Evolutionary conservation across 2,329 filamentous ascomycete species (phyloP), one percentile per base, ranked within the genome.

Genomic region (Pseudogymnoascus sp.): DNA sequence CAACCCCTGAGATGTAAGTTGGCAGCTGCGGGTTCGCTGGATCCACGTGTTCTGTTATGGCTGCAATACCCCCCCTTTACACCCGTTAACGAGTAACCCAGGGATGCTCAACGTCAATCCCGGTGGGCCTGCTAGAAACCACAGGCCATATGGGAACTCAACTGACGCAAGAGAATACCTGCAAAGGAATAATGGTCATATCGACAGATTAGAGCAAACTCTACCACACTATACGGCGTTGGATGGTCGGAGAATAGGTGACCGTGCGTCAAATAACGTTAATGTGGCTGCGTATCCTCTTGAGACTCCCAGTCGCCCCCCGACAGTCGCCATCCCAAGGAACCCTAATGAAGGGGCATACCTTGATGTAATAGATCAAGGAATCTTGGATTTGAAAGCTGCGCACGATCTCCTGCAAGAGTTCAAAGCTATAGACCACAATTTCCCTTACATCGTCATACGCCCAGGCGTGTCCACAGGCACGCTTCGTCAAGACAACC

Each of bases 291-390:
- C 47, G 18, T 53, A 53, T 35, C n/a, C 47, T 53, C 28, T 53
- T 53, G 28, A 35, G 33, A n/a, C 47, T 20, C 15, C 68, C 77
- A 57, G 73, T 77, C 28, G 12, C 28, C 28, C 3, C 14, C 28
- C 15, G 2, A 35, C 9, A 6, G 47, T 6, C 8, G n/a, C 47
- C 28, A 53, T 53, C 15, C 47, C 47, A 33, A 53, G 47, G 7
- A 11, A 20, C 25, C n/a, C 47, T 33, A 53, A 53, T 28, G 47
- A 14, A 20, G 15, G 2, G 47, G 5, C n/a, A 3, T 53, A 53
- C 35, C 39, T 47, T 35, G 58, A 60, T 14, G 58, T 50, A 25
- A 35, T 60, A 47, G 58, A 60, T 28, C 37, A 60, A n/a, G 36
- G 58, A 33, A 22, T 60, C 18, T 33, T 60, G 22, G 41, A 38